A percentile compares a stretch with the other conserved stretches of the same genome.
Conservation (phyloP, 2,329 filamentous ascomycete species). For the Verticillium dahliae region DNA sequence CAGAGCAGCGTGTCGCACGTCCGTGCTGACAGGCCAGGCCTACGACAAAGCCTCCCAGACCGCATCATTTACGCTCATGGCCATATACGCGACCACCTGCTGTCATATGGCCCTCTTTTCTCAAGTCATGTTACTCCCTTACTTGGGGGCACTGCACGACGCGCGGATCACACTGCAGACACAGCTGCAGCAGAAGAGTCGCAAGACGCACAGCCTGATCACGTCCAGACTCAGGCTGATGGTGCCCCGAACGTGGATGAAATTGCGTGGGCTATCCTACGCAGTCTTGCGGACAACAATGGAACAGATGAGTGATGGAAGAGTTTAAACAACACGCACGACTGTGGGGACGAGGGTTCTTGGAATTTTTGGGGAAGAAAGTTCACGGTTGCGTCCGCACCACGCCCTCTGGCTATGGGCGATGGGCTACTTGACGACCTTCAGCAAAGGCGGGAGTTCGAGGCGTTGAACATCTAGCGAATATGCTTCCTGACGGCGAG, state of each 20-base stretch:
- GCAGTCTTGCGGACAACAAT: neutral
- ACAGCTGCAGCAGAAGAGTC: neutral
- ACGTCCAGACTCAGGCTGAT: neutral
- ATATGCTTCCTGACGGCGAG: neutral
- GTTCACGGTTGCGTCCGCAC: neutral
- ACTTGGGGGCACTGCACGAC: neutral
- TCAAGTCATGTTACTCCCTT: neutral
- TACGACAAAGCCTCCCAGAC: neutral
- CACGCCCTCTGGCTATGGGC: neutral
- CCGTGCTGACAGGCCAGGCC: conserved; percentile 2
- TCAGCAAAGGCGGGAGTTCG: neutral
- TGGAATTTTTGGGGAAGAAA: neutral
- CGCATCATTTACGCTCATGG: neutral
- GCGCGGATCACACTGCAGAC: neutral
- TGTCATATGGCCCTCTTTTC: neutral
- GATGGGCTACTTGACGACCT: neutral
- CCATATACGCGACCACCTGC: neutral
- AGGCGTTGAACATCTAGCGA: neutral
- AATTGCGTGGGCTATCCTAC: neutral
- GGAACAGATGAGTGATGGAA: conserved; percentile 4
- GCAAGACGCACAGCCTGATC: neutral
- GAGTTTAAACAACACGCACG: no score
- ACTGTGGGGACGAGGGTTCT: neutral
- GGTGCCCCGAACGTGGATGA: neutral
- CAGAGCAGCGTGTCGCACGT: conserved; percentile 6